A percentile compares a stretch with the other conserved stretches of the same genome.
These are phyloP conservation scores for Fagus crenata DNA, from an alignment of 306 rosid species.

Conservation along the genomic window DNA sequence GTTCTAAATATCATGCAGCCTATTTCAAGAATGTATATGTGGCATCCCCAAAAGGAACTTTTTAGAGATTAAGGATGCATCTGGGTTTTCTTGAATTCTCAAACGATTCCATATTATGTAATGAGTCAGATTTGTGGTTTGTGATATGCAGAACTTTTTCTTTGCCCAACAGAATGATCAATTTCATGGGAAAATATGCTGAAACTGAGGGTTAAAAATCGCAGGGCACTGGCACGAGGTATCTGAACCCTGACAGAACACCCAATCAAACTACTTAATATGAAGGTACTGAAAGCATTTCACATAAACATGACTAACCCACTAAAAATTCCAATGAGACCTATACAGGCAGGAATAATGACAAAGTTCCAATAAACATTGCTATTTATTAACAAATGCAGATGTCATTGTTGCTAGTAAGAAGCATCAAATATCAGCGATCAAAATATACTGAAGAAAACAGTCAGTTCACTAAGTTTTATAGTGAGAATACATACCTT, in stretches of 20 bases:
- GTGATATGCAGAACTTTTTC: constrained; percentile 10
- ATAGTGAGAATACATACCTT: constrained; percentile 54
- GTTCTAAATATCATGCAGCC: neutral
- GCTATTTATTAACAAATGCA: neutral
- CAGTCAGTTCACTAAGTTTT: constrained; percentile 5
- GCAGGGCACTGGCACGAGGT: neutral
- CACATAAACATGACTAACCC: neutral
- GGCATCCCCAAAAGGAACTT: constrained; percentile 6
- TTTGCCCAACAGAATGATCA: neutral
- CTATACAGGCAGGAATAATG: neutral
- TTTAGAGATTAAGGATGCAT: constrained; percentile 2
- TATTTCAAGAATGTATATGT: neutral
- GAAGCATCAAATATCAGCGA: constrained; percentile 1
- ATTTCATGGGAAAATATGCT: neutral
- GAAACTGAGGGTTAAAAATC: constrained; percentile 5
- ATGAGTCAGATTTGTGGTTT: neutral
- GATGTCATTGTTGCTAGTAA: neutral
- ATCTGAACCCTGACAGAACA: neutral
- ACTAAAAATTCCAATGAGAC: neutral
- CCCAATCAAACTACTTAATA: constrained; percentile 14
- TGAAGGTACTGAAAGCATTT: neutral
- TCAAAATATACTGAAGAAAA: constrained; percentile 1
- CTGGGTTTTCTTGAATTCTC: neutral
- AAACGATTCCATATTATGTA: neutral
- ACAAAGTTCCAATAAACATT: neutral